Evolutionary conservation across 352 stramenopile species (phyloP).

Genomic region (Labyrinthula sp.): DNA sequence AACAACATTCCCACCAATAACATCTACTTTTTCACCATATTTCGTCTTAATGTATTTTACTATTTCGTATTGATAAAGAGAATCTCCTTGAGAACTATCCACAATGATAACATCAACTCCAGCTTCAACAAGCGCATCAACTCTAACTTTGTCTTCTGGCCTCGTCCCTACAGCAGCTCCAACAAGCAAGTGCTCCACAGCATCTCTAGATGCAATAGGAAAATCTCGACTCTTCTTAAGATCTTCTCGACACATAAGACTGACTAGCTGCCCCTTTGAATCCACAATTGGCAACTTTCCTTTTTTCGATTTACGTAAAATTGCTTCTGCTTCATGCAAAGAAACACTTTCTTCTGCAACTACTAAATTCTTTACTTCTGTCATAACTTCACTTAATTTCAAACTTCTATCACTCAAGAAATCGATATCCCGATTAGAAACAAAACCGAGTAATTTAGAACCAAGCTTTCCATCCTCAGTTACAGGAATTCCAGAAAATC

Average conservation of each 20-base stretch:
- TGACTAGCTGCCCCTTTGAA: constrained; percentile 82
- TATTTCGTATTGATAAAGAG: constrained; percentile 74
- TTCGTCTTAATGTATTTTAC: constrained; percentile 65
- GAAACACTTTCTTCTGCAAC: constrained; percentile 77
- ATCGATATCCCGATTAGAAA: constrained; percentile 94
- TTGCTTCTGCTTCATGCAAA: constrained; percentile 85
- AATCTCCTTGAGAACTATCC: constrained; percentile 97
- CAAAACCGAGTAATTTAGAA: constrained; percentile 87
- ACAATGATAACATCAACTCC: constrained; percentile 98
- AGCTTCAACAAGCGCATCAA: constrained; percentile 55
- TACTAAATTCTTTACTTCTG: constrained; percentile 50
- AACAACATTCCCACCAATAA: constrained; percentile 98
- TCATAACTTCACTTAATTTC: constrained; percentile 60
- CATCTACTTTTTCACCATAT: constrained; percentile 71
- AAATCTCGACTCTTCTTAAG: constrained; percentile 93
- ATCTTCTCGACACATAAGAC: constrained; percentile 60
- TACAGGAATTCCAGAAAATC: constrained; percentile 96
- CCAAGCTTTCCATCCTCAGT: constrained; percentile 90
- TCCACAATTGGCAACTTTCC: constrained; percentile 98
- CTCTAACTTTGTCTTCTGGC: constrained; percentile 77
- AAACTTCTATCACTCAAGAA: constrained; percentile 82
- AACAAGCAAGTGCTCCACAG: constrained; percentile 82
- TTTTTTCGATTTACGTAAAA: constrained; percentile 93
- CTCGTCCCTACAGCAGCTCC: constrained; percentile 94
- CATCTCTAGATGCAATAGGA: constrained; percentile 69